Evolutionary conservation across 1,284 basidiomycete genomes (phyloP), one percentile per base, ranked within the genome.

Genomic region (Filobasidium uniguttulatum): DNA sequence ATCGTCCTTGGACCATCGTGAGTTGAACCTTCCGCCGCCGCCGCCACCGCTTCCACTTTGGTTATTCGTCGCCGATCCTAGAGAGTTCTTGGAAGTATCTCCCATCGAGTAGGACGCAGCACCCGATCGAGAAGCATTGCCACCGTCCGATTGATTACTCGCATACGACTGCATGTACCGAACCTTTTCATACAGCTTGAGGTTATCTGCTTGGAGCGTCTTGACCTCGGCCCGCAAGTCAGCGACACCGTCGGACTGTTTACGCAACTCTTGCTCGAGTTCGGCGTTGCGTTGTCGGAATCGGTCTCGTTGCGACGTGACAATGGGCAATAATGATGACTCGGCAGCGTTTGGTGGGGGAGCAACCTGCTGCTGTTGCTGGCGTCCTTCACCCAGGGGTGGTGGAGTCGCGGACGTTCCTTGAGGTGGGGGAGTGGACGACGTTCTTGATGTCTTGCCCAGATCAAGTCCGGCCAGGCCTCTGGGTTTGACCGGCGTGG

Each of bases 251-350:
- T 90, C 85, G 71, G 86, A 93, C 66, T 97, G 91, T 59, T 82
- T 86, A 41, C 89, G 82, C 7, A 98, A 77, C 71, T 98, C 90
- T 81, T 89, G 58, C 71, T 99, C 93, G 9, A 98, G 77, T 65
- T 98, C 93, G 17, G 87, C 84, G 63, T 97, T 97, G 15, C 93
- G 79, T 63, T 89, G 85, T 46, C 91, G 77, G 77, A 97, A 97
- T 5, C 91, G 78, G 64, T 98, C 93, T 51, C 91, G 77, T 66
- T 99, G 94, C 57, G 84, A 85, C 0, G 93, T 97, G 33, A 98
- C 91, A 57, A 98, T 97, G 0, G 89, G 89, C 14, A 96, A 69
- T 58, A 94, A 94, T 0, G 87, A 90, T 0, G 43, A 28, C 31
- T 19, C 50, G 52, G 9, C 48, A 37, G 40, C 56, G 49, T 33